Evolutionary conservation across 1,139 yeast species (phyloP).

Genomic region (Protomyces macrosporus): DNA sequence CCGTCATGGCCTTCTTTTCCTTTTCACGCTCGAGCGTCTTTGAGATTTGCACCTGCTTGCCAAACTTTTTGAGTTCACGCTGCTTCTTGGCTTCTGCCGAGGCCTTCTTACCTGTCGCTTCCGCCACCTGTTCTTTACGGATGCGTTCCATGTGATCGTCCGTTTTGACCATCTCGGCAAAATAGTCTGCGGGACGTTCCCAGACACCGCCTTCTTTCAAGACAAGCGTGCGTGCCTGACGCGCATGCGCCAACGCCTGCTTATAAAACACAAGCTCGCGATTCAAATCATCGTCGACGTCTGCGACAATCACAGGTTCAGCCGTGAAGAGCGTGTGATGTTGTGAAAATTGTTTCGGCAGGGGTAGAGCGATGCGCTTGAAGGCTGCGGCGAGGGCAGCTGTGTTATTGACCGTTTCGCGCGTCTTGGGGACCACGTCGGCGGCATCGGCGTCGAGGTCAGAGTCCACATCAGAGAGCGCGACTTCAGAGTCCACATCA

Average conservation of each 20-base stretch:
- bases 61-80: slow-evolving; percentile 91
- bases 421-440: slow-evolving; percentile 83
- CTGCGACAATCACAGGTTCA: slow-evolving; percentile 57
- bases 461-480: slow-evolving; percentile 39
- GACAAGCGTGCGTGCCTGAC: slow-evolving; percentile 62
- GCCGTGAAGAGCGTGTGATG: slow-evolving; percentile 69
- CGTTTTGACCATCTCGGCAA: slow-evolving; percentile 97
- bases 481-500: slow-evolving; percentile 39
- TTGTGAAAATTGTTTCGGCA: slow-evolving; percentile 60
- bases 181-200: slow-evolving; percentile 88
- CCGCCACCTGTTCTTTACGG: slow-evolving; percentile 71
- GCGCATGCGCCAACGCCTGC: slow-evolving; percentile 84
- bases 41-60: slow-evolving; percentile 93
- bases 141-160: slow-evolving; percentile 97
- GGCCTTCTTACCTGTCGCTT: slow-evolving; percentile 87
- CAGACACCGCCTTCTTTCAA: slow-evolving; percentile 56
- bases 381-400: slow-evolving; percentile 41
- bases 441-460: slow-evolving; percentile 57
- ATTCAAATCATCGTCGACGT: slow-evolving; percentile 91
- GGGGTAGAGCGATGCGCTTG: slow-evolving; percentile 41
- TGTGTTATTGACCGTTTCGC: slow-evolving; percentile 55
- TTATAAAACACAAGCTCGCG: slow-evolving; percentile 79
- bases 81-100: slow-evolving; percentile 91
- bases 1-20: slow-evolving; percentile 86
- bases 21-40: slow-evolving; percentile 91